A percentile compares a stretch with the other conserved stretches of the same genome.
Conservation (phyloP, 306 rosid species). For the Fragaria iinumae region DNA sequence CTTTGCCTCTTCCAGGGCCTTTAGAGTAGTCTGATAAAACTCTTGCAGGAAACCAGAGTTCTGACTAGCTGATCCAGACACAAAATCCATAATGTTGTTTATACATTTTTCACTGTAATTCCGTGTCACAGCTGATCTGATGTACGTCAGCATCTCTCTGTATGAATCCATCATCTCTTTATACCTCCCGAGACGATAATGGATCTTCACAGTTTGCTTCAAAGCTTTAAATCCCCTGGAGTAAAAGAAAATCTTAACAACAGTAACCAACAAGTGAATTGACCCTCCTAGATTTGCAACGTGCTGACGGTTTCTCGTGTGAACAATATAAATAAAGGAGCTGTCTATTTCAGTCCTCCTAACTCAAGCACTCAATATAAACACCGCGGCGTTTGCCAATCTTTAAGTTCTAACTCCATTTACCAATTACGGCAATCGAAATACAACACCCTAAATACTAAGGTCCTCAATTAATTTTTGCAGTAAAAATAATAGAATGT, state of each 20-base stretch:
- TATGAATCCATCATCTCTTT: conserved; percentile 97
- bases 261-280: neutral
- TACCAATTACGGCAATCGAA: neutral
- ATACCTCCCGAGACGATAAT: conserved; percentile 84
- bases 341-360: neutral
- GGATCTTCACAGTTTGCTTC: conserved; percentile 94
- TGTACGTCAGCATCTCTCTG: conserved; percentile 98
- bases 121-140: conserved; percentile 91
- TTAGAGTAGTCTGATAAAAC: conserved; percentile 90
- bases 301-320: neutral
- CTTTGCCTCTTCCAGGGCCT: conserved; percentile 97
- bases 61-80: conserved; percentile 97
- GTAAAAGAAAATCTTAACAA: neutral
- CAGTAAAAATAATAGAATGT: no score
- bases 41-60: conserved; percentile 88
- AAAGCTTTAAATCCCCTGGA: conserved; percentile 96
- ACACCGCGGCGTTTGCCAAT: neutral
- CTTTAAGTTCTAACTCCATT: neutral
- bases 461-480: neutral
- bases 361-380: neutral
- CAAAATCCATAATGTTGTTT: conserved; percentile 96
- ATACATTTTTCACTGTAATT: conserved; percentile 96
- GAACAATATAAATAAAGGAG: neutral
- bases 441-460: neutral
- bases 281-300: neutral